Evolutionary conservation across 1,284 basidiomycete species (phyloP), one percentile per base, ranked within the genome.

Genomic region (Caloboletus firmus): DNA sequence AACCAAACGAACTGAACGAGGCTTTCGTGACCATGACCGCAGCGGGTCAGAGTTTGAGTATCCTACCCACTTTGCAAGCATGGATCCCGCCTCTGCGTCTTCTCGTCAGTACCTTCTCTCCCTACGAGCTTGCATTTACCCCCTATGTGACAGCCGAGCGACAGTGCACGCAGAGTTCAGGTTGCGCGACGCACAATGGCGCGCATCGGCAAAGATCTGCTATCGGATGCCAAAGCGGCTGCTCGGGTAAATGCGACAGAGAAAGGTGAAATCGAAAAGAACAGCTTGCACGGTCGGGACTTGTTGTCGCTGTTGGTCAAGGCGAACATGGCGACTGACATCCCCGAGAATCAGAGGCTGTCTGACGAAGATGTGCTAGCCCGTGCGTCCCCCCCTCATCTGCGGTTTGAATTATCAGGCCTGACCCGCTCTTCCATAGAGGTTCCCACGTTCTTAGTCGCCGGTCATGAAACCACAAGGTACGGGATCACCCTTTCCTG

Each of bases 381-480:
- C 5, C 91, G 91, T 83, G 75, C 74, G 79, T 81, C 60, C 17
- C 10, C 17, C 17, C 28, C 11, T 28, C 10, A 4, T 42, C 9
- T 13, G 8, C 5, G 4, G 2, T 24, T 20, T 20, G 8, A 17
- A 5, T 30, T 24, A 17, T 15, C 5, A 13, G 12, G 3, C 11
- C 28, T 40, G 31, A 52, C n/a, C 2, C 0, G 30, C 17, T 32
- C 34, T 41, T 43, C 24, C 10, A 26, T 56, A 76, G 76, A 77
- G 66, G 63, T 77, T 28, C 68, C 66, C 10, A 68, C 64, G 9
- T 61, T 54, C 36, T 37, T 88, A 12, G 70, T 82, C 9, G 83
- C 85, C 2, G 91, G 91, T 0, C 88, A 92, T 67, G 91, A 93
- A 67, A 93, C 92, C 0, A 87, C 84, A 0, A 82, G 84, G 80